Evolutionary conservation across 1,284 basidiomycete genomes (phyloP).

Genomic region (Cryptococcus deneoformans): DNA sequence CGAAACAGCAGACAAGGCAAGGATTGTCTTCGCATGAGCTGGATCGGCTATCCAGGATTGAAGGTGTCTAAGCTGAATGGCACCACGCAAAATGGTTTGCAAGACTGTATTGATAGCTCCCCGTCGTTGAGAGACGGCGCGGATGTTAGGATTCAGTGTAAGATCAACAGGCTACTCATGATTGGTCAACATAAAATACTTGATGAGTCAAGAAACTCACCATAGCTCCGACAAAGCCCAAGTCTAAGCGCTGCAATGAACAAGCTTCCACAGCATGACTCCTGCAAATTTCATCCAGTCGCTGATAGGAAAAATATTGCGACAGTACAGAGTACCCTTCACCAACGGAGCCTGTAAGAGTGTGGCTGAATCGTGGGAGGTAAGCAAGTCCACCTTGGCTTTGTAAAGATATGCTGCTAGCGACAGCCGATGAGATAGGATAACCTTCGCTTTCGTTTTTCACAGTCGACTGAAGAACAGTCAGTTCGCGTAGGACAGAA

Average conservation of each 20-base stretch:
- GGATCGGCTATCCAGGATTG: conserved; percentile 26
- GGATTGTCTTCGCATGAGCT: conserved; percentile 27
- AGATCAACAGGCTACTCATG: conserved; percentile 27
- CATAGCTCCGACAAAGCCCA: background rate
- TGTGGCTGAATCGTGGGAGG: too few species aligned
- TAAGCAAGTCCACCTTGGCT: conserved; percentile 3
- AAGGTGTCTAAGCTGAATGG: conserved; percentile 9
- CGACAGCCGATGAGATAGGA: conserved; percentile 6
- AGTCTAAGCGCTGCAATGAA: background rate
- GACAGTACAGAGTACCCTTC: background rate
- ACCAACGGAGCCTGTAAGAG: too few species aligned
- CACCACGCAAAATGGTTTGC: conserved; percentile 31
- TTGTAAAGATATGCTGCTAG: conserved; percentile 13
- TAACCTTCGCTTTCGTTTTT: background rate
- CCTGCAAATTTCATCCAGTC: background rate
- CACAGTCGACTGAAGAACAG: background rate
- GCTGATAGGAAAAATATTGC: background rate
- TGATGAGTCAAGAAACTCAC: conserved; percentile 4
- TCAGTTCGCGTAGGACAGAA: conserved; percentile 8
- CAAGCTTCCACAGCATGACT: background rate
- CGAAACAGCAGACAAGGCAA: conserved; percentile 26
- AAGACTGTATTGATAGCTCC: conserved; percentile 21
- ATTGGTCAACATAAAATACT: background rate
- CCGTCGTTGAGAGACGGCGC: background rate
- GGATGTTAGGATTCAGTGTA: conserved; percentile 32